These are phyloP conservation scores for Fusarium albidum DNA, from an alignment of 2,329 filamentous ascomycete species.

Conservation along the genomic window DNA sequence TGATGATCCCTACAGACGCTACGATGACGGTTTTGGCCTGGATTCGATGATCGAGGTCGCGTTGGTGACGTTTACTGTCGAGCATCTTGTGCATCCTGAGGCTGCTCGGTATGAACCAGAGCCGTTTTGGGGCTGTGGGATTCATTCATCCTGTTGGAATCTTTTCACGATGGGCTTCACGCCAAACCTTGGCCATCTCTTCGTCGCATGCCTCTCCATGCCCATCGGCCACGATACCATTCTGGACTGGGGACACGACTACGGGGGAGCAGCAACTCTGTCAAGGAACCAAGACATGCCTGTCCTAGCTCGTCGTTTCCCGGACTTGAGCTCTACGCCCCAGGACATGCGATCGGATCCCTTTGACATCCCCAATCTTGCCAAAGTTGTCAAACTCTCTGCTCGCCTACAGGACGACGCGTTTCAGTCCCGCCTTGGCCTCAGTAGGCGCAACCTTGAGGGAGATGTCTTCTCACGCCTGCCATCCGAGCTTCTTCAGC, in stretches of 20 bases:
- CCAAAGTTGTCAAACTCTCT: background rate
- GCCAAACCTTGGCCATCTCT: slow-evolving; percentile 4
- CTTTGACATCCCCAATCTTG: slow-evolving; percentile 4
- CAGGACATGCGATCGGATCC: slow-evolving; percentile 7
- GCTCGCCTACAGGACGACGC: background rate
- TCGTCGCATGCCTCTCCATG: slow-evolving; percentile 14
- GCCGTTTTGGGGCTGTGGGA: slow-evolving; percentile 13
- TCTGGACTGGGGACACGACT: slow-evolving; percentile 27
- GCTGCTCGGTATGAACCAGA: background rate
- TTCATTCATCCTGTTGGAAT: slow-evolving; percentile 27
- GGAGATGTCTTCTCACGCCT: slow-evolving; percentile 16
- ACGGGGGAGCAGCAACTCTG: slow-evolving; percentile 6
- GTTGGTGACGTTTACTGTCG: background rate
- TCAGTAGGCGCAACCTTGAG: background rate
- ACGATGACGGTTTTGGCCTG: slow-evolving; percentile 3
- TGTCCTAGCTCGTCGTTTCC: background rate
- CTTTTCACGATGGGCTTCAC: background rate
- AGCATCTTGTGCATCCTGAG: slow-evolving; percentile 2
- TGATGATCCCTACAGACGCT: background rate
- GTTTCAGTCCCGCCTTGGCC: slow-evolving; percentile 2
- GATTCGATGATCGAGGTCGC: slow-evolving; percentile 13
- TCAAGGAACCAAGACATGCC: background rate
- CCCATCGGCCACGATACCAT: background rate
- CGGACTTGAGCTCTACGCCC: background rate
- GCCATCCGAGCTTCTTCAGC: slow-evolving; percentile 22